Percentiles rank a stretch among this genome's conserved stretches.
Conservation (phyloP, 2,329 filamentous ascomycete species). For the Diplocarpon rosae region DNA sequence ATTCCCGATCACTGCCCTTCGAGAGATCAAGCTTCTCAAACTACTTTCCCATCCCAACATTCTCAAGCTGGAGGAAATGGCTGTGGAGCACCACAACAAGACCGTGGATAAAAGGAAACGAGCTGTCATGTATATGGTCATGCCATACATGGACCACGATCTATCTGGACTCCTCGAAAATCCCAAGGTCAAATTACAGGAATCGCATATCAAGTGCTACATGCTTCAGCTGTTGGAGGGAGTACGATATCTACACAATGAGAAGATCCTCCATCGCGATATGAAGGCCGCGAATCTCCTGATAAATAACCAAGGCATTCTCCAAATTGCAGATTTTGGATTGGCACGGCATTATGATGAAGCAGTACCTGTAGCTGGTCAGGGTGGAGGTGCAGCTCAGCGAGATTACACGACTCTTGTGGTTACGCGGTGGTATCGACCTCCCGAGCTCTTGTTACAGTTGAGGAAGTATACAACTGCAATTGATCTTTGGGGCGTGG, state of each 20-base stretch:
- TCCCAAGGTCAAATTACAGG: constrained; percentile 74
- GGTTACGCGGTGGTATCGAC: constrained; percentile 93
- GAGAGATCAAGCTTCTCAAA: constrained; percentile 96
- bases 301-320: constrained; percentile 85
- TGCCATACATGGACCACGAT: constrained; percentile 97
- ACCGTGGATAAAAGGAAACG: constrained; percentile 62
- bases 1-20: constrained; percentile 95
- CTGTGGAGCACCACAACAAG: constrained; percentile 62
- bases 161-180: constrained; percentile 96
- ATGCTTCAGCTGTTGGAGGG: constrained; percentile 88
- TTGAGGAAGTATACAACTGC: constrained; percentile 90
- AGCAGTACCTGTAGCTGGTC: constrained; percentile 61
- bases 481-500: constrained; percentile 97
- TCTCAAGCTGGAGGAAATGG: constrained; percentile 86
- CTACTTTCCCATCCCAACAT: constrained; percentile 87
- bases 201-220: constrained; percentile 95
- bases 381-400: constrained; percentile 71
- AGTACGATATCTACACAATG: constrained; percentile 80
- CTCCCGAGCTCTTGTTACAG: constrained; percentile 82
- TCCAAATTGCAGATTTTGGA: constrained; percentile 97
- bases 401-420: constrained; percentile 95
- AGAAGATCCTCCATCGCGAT: constrained; percentile 83
- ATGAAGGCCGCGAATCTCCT: constrained; percentile 98
- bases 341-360: constrained; percentile 90
- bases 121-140: constrained; percentile 96